Conservation (phyloP, 345 rosid genomes). For the Cochlearia excelsa region DNA sequence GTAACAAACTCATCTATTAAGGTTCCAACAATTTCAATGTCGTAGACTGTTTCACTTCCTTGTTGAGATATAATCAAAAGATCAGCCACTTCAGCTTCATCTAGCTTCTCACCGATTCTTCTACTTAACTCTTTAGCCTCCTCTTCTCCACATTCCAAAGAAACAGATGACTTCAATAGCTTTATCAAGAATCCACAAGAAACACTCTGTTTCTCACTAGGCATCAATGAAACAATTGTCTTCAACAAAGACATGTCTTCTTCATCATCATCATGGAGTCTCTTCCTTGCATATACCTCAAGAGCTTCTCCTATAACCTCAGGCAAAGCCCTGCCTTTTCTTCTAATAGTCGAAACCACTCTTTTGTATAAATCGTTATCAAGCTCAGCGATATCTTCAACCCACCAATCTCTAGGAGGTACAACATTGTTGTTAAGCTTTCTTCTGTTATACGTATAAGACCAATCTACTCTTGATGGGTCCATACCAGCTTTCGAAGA, state of each 20-base stretch:
- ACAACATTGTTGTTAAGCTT: conserved; percentile 43
- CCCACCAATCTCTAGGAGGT: conserved; percentile 71
- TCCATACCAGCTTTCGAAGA: conserved; percentile 54
- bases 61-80: conserved; percentile 50
- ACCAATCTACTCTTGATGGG: conserved; percentile 64
- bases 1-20: conserved; percentile 46
- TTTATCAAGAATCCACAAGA: conserved; percentile 59
- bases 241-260: conserved; percentile 50
- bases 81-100: conserved; percentile 54
- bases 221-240: conserved; percentile 50
- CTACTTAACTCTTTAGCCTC: conserved; percentile 49
- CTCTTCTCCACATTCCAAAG: conserved; percentile 46
- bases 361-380: conserved; percentile 54
- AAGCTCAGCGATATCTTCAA: conserved; percentile 66
- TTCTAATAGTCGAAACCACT: conserved; percentile 43
- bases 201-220: conserved; percentile 53
- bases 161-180: conserved; percentile 46
- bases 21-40: conserved; percentile 56
- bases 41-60: conserved; percentile 44
- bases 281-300: conserved; percentile 51
- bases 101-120: conserved; percentile 56
- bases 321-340: conserved; percentile 43
- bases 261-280: conserved; percentile 41
- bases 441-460: conserved; percentile 63
- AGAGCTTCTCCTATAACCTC: conserved; percentile 63